phyloP scores from a whole-genome alignment of 176 grass and related monocot species.

The Triticum timopheevii region DNA sequence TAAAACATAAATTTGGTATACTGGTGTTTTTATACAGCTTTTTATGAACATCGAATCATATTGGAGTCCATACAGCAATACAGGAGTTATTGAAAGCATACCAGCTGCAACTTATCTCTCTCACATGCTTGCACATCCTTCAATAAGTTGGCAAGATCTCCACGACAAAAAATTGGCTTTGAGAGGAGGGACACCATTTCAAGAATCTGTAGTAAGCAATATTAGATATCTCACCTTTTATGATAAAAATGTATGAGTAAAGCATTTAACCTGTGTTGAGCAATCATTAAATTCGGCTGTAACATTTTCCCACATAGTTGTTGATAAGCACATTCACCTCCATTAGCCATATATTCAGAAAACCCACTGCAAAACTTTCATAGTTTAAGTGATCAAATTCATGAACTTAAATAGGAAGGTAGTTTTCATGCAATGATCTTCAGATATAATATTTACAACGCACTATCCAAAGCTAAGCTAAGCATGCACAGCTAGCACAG shows the following conservation, averaged over 20 bases:
- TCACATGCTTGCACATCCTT: conserved; percentile 82
- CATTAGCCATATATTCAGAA: conserved; percentile 82
- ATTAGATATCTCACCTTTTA: conserved; percentile 1
- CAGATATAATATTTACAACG: neutral
- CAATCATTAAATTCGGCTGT: conserved; percentile 91
- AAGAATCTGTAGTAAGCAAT: conserved; percentile 54
- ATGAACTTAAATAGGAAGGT: neutral
- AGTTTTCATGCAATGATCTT: neutral
- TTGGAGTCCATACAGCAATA: neutral
- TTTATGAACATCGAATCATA: neutral
- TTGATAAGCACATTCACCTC: conserved; percentile 80
- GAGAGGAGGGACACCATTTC: conserved; percentile 77
- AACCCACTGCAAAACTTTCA: conserved; percentile 56
- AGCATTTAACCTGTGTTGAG: conserved; percentile 73
- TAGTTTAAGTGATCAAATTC: neutral
- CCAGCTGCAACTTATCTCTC: conserved; percentile 92
- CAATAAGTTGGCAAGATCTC: conserved; percentile 79
- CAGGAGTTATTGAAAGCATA: conserved; percentile 29
- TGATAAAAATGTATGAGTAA: conserved; percentile 8
- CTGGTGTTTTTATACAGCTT: neutral
- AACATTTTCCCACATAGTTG: conserved; percentile 66
- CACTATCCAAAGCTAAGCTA: neutral
- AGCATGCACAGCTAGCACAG: neutral
- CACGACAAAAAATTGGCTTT: conserved; percentile 57
- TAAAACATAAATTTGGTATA: neutral